These are phyloP conservation scores for Endogone sp. DNA, from an alignment of 192 early-diverging fungal species.

Conservation along the genomic window DNA sequence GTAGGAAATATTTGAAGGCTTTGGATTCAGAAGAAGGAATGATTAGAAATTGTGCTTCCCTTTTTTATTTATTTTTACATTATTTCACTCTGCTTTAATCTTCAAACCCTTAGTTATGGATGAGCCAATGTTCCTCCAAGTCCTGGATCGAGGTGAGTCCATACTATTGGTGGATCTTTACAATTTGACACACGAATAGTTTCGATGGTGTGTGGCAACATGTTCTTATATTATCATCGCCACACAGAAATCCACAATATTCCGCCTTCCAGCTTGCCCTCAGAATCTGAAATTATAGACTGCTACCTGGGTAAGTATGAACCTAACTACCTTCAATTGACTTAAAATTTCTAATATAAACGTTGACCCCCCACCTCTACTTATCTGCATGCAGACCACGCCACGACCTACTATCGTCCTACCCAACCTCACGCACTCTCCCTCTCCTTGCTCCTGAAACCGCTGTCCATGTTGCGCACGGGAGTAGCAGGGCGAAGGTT, in stretches of 20 bases:
- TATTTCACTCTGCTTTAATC: no score
- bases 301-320: not conserved
- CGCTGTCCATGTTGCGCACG: not conserved
- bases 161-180: no score
- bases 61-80: not conserved
- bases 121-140: slow-evolving; percentile 61
- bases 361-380: not conserved
- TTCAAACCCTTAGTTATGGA: slow-evolving; percentile 58
- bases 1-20: slow-evolving; percentile 14
- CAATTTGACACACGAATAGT: not conserved
- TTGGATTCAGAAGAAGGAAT: not conserved
- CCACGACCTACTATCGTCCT: not conserved
- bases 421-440: not conserved
- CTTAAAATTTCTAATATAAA: no score
- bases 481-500: not conserved
- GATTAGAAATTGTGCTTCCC: not conserved
- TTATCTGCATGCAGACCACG: not conserved
- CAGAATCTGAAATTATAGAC: not conserved
- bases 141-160: slow-evolving; percentile 45
- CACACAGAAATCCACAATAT: not conserved
- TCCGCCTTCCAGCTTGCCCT: not conserved
- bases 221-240: not conserved
- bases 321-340: not conserved
- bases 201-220: no score
- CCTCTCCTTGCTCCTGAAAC: not conserved